Base-by-base conservation (phyloP, 805 yeast species). In the Clavispora carvajalis region DNA sequence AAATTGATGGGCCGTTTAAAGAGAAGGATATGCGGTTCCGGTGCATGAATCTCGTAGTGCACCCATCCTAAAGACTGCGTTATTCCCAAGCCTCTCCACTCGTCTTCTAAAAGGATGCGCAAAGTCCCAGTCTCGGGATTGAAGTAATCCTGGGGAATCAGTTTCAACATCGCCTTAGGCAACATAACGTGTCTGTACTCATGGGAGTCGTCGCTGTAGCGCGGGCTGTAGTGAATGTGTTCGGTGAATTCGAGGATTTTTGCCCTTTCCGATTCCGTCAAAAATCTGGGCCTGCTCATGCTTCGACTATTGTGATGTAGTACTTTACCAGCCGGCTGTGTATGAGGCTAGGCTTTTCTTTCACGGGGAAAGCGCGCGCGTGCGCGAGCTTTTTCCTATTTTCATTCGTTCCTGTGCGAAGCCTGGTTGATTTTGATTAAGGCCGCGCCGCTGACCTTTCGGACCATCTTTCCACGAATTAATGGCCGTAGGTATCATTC, bases 11-110 rank as follows among this genome's bases (percentile, higher is more conserved):
- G 77, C 55, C 90, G 75, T 64, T 71, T 74, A 55, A 93, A 93
- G 45, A 93, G 71, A 46, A 93, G 69, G 45, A 93, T 93, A 59
- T 93, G 99, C 19, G 99, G 99, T 63, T 93, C 99, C 33, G 99
- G 99, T 1, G 98, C 74, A 61, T 93, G 99, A 31, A 96, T 90
- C 57, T 93, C 99, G 58, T 91, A 93, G 63, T 93, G 99, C 40
- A 76, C 93, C 99, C 99, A 93, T 1, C 99, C 99, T 45, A 93
- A 70, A 26, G 95, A 85, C 63, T 93, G 99, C 6, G 98, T 93
- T 55, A 93, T 89, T 2, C 99, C 99, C 37, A 93, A 69, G 1
- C 97, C 98, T 62, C 99, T 76, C 99, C 99, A 93, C 64, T 93
- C 99, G 51, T 93, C 98, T 62, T 93, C 99, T 36, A 85, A 65